Percentiles rank a stretch among this genome's conserved stretches.
Conservation (phyloP, 2,329 filamentous ascomycete genomes). For the Chaetomiaceae sp. region DNA sequence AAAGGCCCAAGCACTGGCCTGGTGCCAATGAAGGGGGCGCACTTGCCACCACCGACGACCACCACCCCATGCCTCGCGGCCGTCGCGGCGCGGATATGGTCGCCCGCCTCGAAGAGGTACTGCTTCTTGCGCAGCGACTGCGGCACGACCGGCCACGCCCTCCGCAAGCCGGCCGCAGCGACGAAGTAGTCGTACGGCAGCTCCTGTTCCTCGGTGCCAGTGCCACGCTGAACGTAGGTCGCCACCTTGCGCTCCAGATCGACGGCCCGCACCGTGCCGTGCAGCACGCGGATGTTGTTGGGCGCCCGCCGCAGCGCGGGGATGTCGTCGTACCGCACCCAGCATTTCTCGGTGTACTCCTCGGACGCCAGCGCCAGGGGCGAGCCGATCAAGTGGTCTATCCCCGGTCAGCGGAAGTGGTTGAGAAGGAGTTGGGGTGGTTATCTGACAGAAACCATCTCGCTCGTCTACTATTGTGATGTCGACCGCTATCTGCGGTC, state of each 20-base stretch:
- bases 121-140: constrained; percentile 55
- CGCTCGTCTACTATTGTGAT: constrained; percentile 72
- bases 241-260: constrained; percentile 56
- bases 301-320: constrained; percentile 54
- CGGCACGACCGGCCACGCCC: constrained; percentile 68
- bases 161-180: constrained; percentile 61
- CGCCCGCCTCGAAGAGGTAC: constrained; percentile 56
- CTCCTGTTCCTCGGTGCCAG: constrained; percentile 32
- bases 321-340: constrained; percentile 63
- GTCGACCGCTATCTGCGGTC: constrained; percentile 47
- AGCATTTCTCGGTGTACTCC: constrained; percentile 59
- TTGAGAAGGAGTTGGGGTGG: neutral
- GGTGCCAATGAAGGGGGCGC: too few species aligned
- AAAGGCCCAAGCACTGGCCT: constrained; percentile 27
- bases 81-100: constrained; percentile 51
- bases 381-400: constrained; percentile 72
- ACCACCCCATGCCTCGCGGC: constrained; percentile 54
- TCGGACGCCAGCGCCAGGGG: constrained; percentile 63
- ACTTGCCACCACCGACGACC: constrained; percentile 58
- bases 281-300: constrained; percentile 53
- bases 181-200: constrained; percentile 69
- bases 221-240: constrained; percentile 44
- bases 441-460: constrained; percentile 70
- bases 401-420: neutral
- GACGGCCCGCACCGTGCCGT: constrained; percentile 57